Conservation (phyloP, 306 rosid species). For the Castanea sativa region DNA sequence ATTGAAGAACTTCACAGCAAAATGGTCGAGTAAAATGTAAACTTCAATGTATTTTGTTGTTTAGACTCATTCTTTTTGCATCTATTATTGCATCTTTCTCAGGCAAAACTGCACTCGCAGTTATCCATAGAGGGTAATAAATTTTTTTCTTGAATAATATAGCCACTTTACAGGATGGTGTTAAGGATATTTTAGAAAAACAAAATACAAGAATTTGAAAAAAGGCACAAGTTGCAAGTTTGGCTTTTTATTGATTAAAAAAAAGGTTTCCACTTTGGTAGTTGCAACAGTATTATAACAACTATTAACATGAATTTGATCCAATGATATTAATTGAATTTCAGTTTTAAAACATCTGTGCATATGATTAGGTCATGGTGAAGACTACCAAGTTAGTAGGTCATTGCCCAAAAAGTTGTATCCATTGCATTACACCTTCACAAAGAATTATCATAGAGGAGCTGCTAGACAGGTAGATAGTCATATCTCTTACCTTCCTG, state of each 20-base stretch:
- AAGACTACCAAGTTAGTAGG: slow-evolving; percentile 85
- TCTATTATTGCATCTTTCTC: too few species aligned
- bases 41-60: too few species aligned
- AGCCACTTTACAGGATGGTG: neutral
- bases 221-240: neutral
- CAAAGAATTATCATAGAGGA: slow-evolving; percentile 89
- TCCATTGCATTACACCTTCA: slow-evolving; percentile 83
- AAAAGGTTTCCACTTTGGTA: too few species aligned
- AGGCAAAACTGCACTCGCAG: too few species aligned
- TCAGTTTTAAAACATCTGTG: neutral
- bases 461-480: slow-evolving; percentile 65
- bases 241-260: neutral
- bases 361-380: slow-evolving; percentile 20
- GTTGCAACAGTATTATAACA: neutral
- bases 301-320: neutral
- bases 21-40: too few species aligned
- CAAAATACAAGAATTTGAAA: neutral
- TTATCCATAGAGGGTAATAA: too few species aligned
- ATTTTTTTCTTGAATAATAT: neutral
- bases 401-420: slow-evolving; percentile 92
- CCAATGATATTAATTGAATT: neutral
- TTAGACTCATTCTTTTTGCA: too few species aligned
- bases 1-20: too few species aligned
- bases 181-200: neutral
- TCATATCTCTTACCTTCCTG: neutral